Conservation (phyloP, 495 filamentous ascomycete species). For the Penicillium desertorum region DNA sequence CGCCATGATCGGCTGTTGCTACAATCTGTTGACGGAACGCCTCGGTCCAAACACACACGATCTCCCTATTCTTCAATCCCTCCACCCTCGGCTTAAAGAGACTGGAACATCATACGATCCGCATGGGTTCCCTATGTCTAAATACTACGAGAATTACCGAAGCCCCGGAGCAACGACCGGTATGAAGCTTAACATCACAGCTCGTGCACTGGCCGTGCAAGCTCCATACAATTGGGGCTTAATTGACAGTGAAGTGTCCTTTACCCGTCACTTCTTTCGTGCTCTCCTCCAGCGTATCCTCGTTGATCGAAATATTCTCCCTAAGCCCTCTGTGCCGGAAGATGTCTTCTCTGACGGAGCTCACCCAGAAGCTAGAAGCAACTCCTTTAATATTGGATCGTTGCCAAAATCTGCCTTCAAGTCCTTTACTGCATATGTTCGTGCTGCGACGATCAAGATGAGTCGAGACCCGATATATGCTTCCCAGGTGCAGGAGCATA, state of each 20-base stretch:
- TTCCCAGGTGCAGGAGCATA: slow-evolving; percentile 55
- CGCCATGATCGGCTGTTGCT: slow-evolving; percentile 95
- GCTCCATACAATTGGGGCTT: slow-evolving; percentile 88
- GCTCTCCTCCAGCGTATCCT: slow-evolving; percentile 91
- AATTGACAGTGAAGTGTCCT: slow-evolving; percentile 78
- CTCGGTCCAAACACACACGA: slow-evolving; percentile 84
- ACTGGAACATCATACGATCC: slow-evolving; percentile 71
- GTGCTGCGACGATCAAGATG: slow-evolving; percentile 76
- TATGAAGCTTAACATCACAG: slow-evolving; percentile 88
- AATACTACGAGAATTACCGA: slow-evolving; percentile 60
- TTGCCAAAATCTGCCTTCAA: slow-evolving; percentile 76
- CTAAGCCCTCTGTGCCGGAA: slow-evolving; percentile 45
- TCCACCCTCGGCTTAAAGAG: slow-evolving; percentile 55
- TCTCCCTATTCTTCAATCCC: slow-evolving; percentile 61
- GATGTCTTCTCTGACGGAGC: slow-evolving; percentile 32
- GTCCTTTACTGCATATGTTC: slow-evolving; percentile 73
- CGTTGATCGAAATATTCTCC: slow-evolving; percentile 72
- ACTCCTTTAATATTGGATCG: slow-evolving; percentile 73
- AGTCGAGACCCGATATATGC: slow-evolving; percentile 55
- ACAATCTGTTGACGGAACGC: slow-evolving; percentile 91
- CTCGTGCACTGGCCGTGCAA: slow-evolving; percentile 94
- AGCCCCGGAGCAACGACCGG: slow-evolving; percentile 55
- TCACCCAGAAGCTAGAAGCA: slow-evolving; percentile 17
- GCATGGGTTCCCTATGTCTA: slow-evolving; percentile 90
- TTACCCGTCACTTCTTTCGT: slow-evolving; percentile 91